A percentile compares a stretch with the other conserved stretches of the same genome.
phyloP scores from a whole-genome alignment of 176 grass and related monocot species.

The Miscanthus lutarioriparius region DNA sequence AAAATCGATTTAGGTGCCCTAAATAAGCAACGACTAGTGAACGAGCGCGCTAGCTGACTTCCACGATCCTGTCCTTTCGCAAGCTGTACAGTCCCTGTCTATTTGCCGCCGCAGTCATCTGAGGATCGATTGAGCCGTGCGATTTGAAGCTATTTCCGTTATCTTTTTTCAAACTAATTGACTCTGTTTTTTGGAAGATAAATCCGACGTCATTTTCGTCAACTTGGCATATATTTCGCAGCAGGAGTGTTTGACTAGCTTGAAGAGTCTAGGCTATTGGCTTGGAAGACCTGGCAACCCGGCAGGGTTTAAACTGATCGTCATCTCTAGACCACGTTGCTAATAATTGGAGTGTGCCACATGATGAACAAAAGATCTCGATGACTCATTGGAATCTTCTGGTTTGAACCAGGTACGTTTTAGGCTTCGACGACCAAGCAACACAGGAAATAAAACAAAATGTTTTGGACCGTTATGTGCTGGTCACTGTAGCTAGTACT shows the following conservation, averaged over 20 bases:
- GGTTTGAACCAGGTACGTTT: conserved; percentile 6
- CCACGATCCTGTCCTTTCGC: background rate
- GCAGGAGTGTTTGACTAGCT: conserved; percentile 24
- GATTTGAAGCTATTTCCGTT: background rate
- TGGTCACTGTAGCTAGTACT: background rate
- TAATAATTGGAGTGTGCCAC: conserved; percentile 13
- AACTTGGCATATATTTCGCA: background rate
- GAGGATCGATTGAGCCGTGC: background rate
- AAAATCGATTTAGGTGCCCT: background rate
- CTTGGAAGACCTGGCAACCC: background rate
- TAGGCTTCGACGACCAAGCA: background rate
- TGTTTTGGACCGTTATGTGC: background rate
- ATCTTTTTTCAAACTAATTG: background rate
- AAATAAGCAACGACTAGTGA: no score
- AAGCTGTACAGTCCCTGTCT: background rate
- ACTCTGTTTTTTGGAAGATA: background rate
- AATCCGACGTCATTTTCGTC: conserved; percentile 1
- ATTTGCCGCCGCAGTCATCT: background rate
- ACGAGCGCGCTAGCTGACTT: background rate
- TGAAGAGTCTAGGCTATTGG: background rate
- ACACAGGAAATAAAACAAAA: background rate
- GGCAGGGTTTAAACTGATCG: background rate
- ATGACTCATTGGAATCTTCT: conserved; percentile 1
- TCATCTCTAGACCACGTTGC: background rate
- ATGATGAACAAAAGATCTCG: background rate